Evolutionary conservation across 257 asterid species (phyloP).

Genomic region (Solanum lignicaule): DNA sequence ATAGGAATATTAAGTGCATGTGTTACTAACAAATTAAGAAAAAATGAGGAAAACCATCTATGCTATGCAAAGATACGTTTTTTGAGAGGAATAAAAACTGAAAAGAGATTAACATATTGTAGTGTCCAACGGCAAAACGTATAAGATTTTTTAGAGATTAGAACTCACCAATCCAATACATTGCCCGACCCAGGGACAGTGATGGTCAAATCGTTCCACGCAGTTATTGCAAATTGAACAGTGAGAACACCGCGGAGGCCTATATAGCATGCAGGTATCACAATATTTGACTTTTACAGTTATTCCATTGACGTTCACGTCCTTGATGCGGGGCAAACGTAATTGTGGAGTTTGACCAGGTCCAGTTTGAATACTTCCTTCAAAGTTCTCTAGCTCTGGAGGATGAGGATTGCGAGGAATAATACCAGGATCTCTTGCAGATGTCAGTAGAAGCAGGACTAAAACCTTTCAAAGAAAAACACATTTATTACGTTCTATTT

Average conservation of each 20-base stretch:
- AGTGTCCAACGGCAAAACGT: neutral
- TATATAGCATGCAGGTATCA: conserved; percentile 78
- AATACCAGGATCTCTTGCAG: conserved; percentile 94
- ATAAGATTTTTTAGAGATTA: neutral
- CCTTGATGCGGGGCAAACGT: conserved; percentile 66
- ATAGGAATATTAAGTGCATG: neutral
- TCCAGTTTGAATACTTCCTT: conserved; percentile 32
- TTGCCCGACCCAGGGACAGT: conserved; percentile 99
- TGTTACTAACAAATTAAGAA: neutral
- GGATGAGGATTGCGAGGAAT: conserved; percentile 80
- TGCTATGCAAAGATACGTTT: neutral
- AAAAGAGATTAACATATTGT: neutral
- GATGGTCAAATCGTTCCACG: conserved; percentile 91
- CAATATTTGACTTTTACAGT: conserved; percentile 81
- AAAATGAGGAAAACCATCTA: neutral
- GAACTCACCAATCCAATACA: conserved; percentile 81
- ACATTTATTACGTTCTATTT: neutral
- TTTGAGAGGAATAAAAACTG: neutral
- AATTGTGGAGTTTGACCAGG: conserved; percentile 31
- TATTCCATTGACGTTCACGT: conserved; percentile 52
- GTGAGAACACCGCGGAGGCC: conserved; percentile 96
- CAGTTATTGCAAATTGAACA: conserved; percentile 94
- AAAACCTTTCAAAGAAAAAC: conserved; percentile 37
- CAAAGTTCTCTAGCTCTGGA: conserved; percentile 70
- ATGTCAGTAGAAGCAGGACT: conserved; percentile 64